Conservation (phyloP, 2,329 filamentous ascomycete genomes). For the Phaeophleospora eucalypticola region DNA sequence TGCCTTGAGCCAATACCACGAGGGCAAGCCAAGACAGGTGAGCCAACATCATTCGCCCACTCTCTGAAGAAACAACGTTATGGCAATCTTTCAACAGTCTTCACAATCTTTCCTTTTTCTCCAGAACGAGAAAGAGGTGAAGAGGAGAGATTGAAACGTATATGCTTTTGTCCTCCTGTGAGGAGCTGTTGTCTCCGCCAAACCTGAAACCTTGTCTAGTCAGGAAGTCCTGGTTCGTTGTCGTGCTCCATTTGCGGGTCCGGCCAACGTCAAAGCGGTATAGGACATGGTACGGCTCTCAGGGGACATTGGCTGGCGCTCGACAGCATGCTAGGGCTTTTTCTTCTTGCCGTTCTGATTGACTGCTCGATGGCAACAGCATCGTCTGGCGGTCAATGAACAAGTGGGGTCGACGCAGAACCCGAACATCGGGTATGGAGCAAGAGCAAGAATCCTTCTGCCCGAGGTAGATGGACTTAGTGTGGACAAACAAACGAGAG, state of each 20-base stretch:
- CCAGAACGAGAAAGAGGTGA: not conserved
- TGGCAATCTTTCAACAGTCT: not conserved
- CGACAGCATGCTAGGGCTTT: not conserved
- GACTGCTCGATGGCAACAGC: not conserved
- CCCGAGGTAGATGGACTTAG: not conserved
- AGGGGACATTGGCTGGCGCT: no score
- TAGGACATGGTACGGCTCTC: not conserved
- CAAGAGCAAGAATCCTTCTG: not conserved
- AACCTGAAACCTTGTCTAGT: not conserved
- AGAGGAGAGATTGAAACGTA: not conserved
- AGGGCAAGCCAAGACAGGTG: not conserved
- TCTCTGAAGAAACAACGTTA: not conserved
- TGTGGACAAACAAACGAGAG: not conserved
- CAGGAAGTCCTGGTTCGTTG: not conserved
- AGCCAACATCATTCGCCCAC: not conserved
- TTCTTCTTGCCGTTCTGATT: not conserved
- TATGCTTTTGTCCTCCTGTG: not conserved
- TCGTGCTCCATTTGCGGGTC: not conserved
- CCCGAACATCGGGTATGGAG: not conserved
- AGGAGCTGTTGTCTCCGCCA: not conserved
- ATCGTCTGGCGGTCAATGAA: not conserved
- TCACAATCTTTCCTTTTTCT: not conserved
- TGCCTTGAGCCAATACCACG: not conserved
- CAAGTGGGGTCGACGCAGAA: not conserved
- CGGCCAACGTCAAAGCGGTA: not conserved